Evolutionary conservation across 2,329 filamentous ascomycete genomes (phyloP).

Genomic region (Domatiomyces catenatus): DNA sequence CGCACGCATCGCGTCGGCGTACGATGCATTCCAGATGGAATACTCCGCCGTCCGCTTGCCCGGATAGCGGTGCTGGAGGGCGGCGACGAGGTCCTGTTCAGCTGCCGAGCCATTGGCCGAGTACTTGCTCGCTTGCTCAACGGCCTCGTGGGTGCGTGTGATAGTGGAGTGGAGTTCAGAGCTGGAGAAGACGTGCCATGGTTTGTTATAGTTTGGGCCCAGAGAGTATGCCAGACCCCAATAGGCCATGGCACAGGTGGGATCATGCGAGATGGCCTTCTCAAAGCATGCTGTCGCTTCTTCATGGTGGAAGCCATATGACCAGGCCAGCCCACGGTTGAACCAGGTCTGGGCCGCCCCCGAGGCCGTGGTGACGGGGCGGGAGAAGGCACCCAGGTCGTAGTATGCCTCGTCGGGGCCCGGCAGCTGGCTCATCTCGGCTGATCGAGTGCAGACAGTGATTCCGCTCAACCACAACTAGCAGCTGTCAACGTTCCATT

Average conservation of each 20-base stretch:
- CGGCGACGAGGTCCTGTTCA: slow-evolving; percentile 49
- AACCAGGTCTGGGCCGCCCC: slow-evolving; percentile 25
- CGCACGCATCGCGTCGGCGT: slow-evolving; percentile 45
- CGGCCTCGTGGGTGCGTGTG: slow-evolving; percentile 8
- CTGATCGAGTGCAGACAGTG: not conserved
- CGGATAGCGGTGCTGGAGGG: slow-evolving; percentile 48
- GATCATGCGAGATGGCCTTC: slow-evolving; percentile 22
- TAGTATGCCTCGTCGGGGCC: slow-evolving; percentile 18
- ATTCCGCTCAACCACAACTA: not conserved
- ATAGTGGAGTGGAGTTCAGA: slow-evolving; percentile 36
- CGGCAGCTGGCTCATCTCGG: not conserved
- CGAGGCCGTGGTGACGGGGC: slow-evolving; percentile 19
- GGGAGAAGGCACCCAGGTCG: slow-evolving; percentile 24
- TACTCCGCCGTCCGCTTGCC: slow-evolving; percentile 35
- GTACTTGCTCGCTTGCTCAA: slow-evolving; percentile 27
- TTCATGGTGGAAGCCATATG: slow-evolving; percentile 28
- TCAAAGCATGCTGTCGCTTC: slow-evolving; percentile 26
- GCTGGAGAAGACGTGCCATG: slow-evolving; percentile 55
- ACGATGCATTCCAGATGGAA: slow-evolving; percentile 41
- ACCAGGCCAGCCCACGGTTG: slow-evolving; percentile 25
- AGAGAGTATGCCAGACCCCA: slow-evolving; percentile 44
- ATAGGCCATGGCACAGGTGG: slow-evolving; percentile 25
- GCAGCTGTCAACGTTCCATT: not conserved
- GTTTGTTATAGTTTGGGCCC: slow-evolving; percentile 67
- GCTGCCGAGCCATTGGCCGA: slow-evolving; percentile 26